Conservation (phyloP, 331 rosid genomes). For the Saraca asoca region DNA sequence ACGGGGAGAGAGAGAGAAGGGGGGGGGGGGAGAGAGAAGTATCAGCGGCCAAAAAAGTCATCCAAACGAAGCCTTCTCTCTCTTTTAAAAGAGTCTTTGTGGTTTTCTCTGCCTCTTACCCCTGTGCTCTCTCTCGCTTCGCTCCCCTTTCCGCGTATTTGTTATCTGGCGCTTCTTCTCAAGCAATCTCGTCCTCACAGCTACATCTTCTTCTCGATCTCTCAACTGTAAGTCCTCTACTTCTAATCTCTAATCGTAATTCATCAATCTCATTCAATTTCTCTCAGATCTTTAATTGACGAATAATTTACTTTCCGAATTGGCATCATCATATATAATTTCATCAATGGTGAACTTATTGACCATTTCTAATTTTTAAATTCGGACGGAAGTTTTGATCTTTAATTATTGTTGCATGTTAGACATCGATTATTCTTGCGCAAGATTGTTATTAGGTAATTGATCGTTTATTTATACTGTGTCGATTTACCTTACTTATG, state of each 20-base stretch:
- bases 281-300: conserved; percentile 71
- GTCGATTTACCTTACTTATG: not conserved
- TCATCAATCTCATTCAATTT: conserved; percentile 17
- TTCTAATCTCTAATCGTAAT: conserved; percentile 49
- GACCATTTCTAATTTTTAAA: not conserved
- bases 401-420: conserved; percentile 5
- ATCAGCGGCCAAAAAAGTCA: conserved; percentile 64
- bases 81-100: conserved; percentile 54
- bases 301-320: not conserved
- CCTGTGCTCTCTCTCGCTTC: conserved; percentile 36
- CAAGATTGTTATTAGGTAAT: too few species aligned
- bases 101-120: conserved; percentile 39
- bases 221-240: conserved; percentile 70
- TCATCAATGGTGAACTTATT: not conserved
- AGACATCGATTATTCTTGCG: conserved; percentile 2
- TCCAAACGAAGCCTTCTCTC: conserved; percentile 56
- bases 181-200: conserved; percentile 86
- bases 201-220: conserved; percentile 70
- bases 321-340: not conserved
- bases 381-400: not conserved
- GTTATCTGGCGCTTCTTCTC: conserved; percentile 64
- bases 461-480: too few species aligned
- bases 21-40: conserved; percentile 43
- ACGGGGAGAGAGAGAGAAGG: conserved; percentile 50
- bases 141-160: conserved; percentile 35